phyloP scores from a whole-genome alignment of 192 early-diverging fungal genomes.

The Piromyces finnis region DNA sequence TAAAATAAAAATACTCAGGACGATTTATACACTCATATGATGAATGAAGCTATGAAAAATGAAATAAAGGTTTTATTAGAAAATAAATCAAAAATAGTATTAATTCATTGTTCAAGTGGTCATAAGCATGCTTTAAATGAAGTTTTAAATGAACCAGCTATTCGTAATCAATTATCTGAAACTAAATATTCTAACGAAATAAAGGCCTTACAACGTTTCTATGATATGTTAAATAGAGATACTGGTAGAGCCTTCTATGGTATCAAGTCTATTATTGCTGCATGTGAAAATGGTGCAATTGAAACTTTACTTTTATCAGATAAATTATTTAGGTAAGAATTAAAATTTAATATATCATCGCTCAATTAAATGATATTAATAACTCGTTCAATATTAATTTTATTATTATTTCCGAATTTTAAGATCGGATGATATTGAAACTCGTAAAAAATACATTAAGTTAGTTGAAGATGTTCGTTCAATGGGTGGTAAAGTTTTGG shows the following conservation, averaged over 20 bases:
- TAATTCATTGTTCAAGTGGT: conserved; percentile 83
- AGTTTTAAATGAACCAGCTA: conserved; percentile 69
- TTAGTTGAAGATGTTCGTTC: conserved; percentile 68
- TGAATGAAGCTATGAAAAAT: conserved; percentile 61
- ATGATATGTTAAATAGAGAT: conserved; percentile 73
- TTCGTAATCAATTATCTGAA: conserved; percentile 61
- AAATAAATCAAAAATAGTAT: conserved; percentile 70
- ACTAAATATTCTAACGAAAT: conserved; percentile 85
- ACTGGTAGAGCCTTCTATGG: conserved; percentile 90
- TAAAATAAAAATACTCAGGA: conserved; percentile 40
- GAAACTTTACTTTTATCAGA: conserved; percentile 82
- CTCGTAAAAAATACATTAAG: conserved; percentile 65
- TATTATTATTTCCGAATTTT: neutral
- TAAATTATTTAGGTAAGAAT: conserved; percentile 68
- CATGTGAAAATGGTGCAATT: conserved; percentile 70
- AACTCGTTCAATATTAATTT: too few species aligned
- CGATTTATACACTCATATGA: conserved; percentile 68
- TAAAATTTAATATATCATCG: too few species aligned
- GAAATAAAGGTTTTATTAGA: conserved; percentile 69
- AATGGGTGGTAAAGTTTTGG: conserved; percentile 54
- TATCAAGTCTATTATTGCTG: conserved; percentile 62
- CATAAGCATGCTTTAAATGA: conserved; percentile 93
- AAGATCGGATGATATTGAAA: conserved; percentile 66
- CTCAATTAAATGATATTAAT: too few species aligned
- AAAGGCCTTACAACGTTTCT: conserved; percentile 64